Evolutionary conservation across 208 protist species (phyloP), one percentile per base, ranked within the genome.

Genomic region (Leishmania gerbilli): DNA sequence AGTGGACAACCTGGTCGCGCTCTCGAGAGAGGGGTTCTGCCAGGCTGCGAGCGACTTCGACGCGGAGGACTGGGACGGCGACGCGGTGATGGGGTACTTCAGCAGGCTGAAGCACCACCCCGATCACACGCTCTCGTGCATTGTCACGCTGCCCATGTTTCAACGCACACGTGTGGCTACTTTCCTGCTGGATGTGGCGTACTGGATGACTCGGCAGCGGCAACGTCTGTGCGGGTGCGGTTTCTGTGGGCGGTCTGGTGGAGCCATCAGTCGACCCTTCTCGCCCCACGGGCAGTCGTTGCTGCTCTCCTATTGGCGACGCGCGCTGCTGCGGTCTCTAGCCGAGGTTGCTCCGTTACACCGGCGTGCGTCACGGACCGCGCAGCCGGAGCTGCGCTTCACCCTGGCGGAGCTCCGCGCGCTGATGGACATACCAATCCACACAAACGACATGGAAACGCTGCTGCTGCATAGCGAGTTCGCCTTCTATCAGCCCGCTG

Each of bases 51-150:
- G 80, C 24, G 37, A 56, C 81, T 93, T 89, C 74, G 92, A 95
- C 76, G 65, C 47, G 13, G 90, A 83, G 34, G 75, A 82, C 40
- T 95, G 92, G 90, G 81, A 85, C 53, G 92, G 92, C 11, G 83
- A 92, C 76, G 89, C 85, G 13, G 82, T 95, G 27, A 83, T 86
- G 71, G 92, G 90, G 42, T 95, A 92, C 88, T 92, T 94, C 74
- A 93, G 82, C 58, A 87, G 92, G 37, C 78, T 92, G 24, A 95
- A 95, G 82, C 88, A 92, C 62, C 79, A 79, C 56, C 88, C 90
- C 60, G 72, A 95, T 74, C 89, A 93, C 80, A 87, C 89, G 17
- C 86, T 95, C 49, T 93, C 88, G 51, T 95, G 92, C 83, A 95
- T 95, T 64, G 77, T 92, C 67, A 91, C 89, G 6, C 71, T 95